Evolutionary conservation across 164 flowering plant genomes (phyloP).

Genomic region (Aristolochia contorta): DNA sequence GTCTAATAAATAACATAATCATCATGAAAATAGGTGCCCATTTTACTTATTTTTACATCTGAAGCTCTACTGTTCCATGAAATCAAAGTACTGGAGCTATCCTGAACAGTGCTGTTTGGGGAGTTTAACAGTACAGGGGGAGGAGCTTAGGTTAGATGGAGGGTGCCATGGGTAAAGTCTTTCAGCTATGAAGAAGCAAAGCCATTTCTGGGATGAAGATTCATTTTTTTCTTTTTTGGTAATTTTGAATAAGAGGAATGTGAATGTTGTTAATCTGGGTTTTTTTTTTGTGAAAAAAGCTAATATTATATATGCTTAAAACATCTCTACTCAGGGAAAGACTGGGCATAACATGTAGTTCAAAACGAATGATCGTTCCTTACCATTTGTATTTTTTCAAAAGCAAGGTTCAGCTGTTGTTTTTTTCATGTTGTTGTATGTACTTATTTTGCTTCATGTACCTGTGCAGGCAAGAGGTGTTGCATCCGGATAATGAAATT

Average conservation of each 20-base stretch:
- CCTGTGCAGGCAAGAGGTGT: conserved; percentile 41
- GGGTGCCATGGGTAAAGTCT: conserved; percentile 63
- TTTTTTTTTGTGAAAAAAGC: too few species aligned
- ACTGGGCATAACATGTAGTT: too few species aligned
- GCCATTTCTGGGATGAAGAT: conserved; percentile 38
- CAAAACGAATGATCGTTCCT: too few species aligned
- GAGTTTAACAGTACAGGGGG: conserved; percentile 59
- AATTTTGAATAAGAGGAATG: too few species aligned
- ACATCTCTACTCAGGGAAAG: too few species aligned
- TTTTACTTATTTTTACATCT: conserved; percentile 26
- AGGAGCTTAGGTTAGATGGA: conserved; percentile 43
- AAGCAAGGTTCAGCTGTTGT: too few species aligned
- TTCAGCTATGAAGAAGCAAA: conserved; percentile 37
- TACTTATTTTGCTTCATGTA: not conserved
- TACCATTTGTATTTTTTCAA: too few species aligned
- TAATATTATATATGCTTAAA: too few species aligned
- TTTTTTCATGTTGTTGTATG: too few species aligned
- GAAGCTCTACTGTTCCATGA: conserved; percentile 65
- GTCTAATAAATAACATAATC: too few species aligned
- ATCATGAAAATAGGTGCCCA: too few species aligned
- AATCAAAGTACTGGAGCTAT: conserved; percentile 32
- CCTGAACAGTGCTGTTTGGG: conserved; percentile 54
- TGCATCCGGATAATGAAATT: conserved; percentile 50
- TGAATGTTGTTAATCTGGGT: too few species aligned
- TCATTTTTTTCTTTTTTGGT: conserved; percentile 18